A percentile compares a stretch with the other conserved stretches of the same genome.
phyloP scores from a whole-genome alignment of 2,329 filamentous ascomycete genomes.

The Zasmidium citrigriseum region DNA sequence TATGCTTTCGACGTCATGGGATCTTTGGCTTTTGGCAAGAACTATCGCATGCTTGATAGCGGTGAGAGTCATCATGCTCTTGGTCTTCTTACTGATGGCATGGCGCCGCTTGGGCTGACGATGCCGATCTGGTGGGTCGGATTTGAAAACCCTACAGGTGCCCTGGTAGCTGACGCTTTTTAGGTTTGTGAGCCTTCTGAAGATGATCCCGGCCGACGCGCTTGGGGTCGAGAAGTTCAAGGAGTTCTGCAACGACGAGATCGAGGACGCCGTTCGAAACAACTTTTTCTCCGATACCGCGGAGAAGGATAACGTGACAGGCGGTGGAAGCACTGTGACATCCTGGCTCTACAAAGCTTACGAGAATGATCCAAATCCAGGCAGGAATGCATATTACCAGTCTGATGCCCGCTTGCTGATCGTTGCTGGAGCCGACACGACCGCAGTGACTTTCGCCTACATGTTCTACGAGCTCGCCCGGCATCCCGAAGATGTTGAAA shows the following conservation, averaged over 20 bases:
- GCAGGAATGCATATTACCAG: background rate
- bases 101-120: constrained; percentile 17
- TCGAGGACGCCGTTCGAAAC: constrained; percentile 6
- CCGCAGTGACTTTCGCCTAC: constrained; percentile 38
- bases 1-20: constrained; percentile 49
- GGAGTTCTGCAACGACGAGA: constrained; percentile 1
- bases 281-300: constrained; percentile 6
- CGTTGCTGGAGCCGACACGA: constrained; percentile 36
- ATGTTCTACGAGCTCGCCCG: constrained; percentile 40
- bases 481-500: constrained; percentile 26
- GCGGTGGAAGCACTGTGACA: constrained; percentile 5
- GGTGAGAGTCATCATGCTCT: constrained; percentile 36
- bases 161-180: background rate
- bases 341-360: constrained; percentile 11
- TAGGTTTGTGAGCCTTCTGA: constrained; percentile 6
- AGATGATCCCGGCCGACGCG: constrained; percentile 4
- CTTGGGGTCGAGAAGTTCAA: constrained; percentile 3
- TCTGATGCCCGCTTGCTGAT: constrained; percentile 7
- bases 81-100: constrained; percentile 36
- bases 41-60: constrained; percentile 23
- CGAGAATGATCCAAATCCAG: constrained; percentile 4
- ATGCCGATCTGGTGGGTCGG: constrained; percentile 2
- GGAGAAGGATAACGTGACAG: background rate
- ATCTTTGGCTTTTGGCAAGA: constrained; percentile 32
- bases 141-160: background rate